phyloP scores from a whole-genome alignment of 2,329 filamentous ascomycete species.

The Stachybotrys elegans region DNA sequence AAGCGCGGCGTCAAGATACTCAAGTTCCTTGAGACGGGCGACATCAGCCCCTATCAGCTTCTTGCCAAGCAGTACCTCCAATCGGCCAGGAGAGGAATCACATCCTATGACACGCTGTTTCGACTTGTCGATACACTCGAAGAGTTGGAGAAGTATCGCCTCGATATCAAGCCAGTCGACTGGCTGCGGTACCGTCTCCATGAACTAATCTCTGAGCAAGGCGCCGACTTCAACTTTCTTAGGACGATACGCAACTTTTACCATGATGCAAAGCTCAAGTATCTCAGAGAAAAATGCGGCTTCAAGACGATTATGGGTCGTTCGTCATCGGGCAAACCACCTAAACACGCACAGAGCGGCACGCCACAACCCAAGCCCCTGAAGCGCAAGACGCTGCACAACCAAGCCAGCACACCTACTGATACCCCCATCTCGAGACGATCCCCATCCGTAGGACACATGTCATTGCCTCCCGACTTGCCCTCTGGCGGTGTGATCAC shows the following conservation, averaged over 20 bases:
- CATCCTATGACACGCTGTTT: slow-evolving; percentile 52
- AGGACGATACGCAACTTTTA: slow-evolving; percentile 50
- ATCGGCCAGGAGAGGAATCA: slow-evolving; percentile 32
- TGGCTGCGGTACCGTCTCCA: slow-evolving; percentile 54
- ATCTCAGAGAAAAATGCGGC: slow-evolving; percentile 45
- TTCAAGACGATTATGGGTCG: slow-evolving; percentile 55
- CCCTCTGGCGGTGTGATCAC: too few relatives aligned
- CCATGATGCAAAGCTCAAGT: slow-evolving; percentile 47
- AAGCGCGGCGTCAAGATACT: slow-evolving; percentile 50
- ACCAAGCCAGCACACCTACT: slow-evolving; percentile 19
- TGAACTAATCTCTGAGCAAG: slow-evolving; percentile 39
- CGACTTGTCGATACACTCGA: slow-evolving; percentile 49
- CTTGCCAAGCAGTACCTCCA: slow-evolving; percentile 46
- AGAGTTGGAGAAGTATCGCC: slow-evolving; percentile 47
- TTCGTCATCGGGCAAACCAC: slow-evolving; percentile 41
- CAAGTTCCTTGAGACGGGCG: slow-evolving; percentile 44
- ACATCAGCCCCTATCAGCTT: slow-evolving; percentile 53
- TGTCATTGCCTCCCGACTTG: slow-evolving; percentile 6
- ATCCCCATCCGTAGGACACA: slow-evolving; percentile 19
- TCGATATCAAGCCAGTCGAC: slow-evolving; percentile 47
- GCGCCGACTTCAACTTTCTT: slow-evolving; percentile 44
- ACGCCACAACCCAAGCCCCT: slow-evolving; percentile 19
- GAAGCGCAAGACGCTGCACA: slow-evolving; percentile 29
- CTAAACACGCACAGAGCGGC: slow-evolving; percentile 12
- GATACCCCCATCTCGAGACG: slow-evolving; percentile 20